Base-by-base conservation (phyloP, 2,329 filamentous ascomycete species). In the Proliferodiscus dingleyae region DNA sequence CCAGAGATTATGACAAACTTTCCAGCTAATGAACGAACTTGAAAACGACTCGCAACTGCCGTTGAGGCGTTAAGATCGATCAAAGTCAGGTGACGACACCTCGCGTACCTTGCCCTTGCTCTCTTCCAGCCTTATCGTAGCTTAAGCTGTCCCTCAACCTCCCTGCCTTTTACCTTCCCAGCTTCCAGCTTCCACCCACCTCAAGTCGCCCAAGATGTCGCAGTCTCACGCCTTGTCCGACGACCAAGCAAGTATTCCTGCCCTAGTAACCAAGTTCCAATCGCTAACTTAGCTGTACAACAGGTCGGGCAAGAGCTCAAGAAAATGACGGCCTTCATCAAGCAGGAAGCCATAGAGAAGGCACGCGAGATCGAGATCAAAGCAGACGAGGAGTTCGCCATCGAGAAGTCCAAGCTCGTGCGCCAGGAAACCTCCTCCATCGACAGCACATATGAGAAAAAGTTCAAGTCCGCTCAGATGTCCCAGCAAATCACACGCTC, bases 311-410 rank as follows among this genome's bases (percentile, higher is more conserved):
- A 88, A 72, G 93, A 98, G 82, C 87, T 98, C 72, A 90, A 88
- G 78, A 98, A 98, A 81, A 98, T 98, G 93, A 97, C 93, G 50
- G 91, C 90, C 66, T 98, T 98, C 81, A 98, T 98, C 82, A 88
- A 89, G 70, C 93, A 97, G 74, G 93, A 98, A 75, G 93, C 93
- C 49, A 80, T 86, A 64, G 93, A 98, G 68, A 98, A 98, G 73
- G 89, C 89, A 62, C 87, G 87, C 66, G 93, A 98, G 72, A 97
- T 98, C 70, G 82, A 93, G 65, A 85, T 97, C 73, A 97, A 97
- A 73, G 93, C 93, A 69, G 90, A 97, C 74, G 89, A 97, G 71
- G 93, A 98, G 71, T 97, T 97, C 71, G 87, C 89, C 66, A 97
- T 96, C 67, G 93, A 98, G 68, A 98, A 98, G 74, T 93, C 90